phyloP scores from a whole-genome alignment of 179 eudicot species.

The Sideroxylon spinosum region DNA sequence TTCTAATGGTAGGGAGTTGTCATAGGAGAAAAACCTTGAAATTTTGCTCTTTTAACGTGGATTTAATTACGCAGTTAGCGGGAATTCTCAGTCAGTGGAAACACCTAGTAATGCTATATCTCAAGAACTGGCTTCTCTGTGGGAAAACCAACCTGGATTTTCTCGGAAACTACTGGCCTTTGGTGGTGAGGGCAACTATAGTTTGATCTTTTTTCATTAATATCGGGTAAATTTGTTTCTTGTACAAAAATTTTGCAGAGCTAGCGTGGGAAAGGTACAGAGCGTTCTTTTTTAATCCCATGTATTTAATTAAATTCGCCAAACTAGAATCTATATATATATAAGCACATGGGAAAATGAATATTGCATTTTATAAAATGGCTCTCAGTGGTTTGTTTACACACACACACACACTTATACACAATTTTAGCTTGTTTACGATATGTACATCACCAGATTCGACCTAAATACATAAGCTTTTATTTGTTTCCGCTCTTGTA shows the following conservation, averaged over 20 bases:
- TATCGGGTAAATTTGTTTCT: background rate
- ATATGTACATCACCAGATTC: too few relatives aligned
- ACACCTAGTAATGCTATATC: background rate
- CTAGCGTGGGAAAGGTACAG: background rate
- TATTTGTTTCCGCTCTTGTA: too few relatives aligned
- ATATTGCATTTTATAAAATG: too few relatives aligned
- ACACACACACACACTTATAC: too few relatives aligned
- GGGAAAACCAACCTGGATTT: constrained; percentile 9
- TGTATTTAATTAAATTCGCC: background rate
- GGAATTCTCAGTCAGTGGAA: constrained; percentile 18
- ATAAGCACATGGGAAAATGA: background rate
- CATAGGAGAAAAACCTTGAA: too few relatives aligned
- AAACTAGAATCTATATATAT: too few relatives aligned
- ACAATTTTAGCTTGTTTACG: too few relatives aligned
- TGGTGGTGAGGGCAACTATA: background rate
- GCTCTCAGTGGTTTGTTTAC: too few relatives aligned
- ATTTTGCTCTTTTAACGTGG: too few relatives aligned
- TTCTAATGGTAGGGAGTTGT: too few relatives aligned
- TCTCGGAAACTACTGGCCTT: constrained; percentile 12
- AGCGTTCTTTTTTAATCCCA: background rate
- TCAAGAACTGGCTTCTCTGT: constrained; percentile 11
- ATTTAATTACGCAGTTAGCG: constrained; percentile 8
- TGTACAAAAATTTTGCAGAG: background rate
- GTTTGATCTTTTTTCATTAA: background rate
- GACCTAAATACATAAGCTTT: too few relatives aligned